These are phyloP conservation scores for Barnettozyma sp. DNA, from an alignment of 805 yeast genomes.

Conservation along the genomic window DNA sequence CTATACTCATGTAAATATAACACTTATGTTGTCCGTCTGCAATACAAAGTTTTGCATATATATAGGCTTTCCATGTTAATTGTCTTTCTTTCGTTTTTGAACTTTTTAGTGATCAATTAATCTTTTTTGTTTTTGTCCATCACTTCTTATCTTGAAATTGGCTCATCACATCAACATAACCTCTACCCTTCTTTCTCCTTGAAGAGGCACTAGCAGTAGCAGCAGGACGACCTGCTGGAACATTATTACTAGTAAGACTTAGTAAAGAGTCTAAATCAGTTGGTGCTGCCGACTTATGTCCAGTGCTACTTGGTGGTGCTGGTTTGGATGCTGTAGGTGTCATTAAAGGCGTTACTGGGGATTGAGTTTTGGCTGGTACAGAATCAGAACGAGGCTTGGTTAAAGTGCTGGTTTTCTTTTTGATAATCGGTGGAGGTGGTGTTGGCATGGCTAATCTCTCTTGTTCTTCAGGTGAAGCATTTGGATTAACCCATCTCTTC, in stretches of 20 bases:
- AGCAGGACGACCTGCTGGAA: neutral
- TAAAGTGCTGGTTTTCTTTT: conserved; percentile 28
- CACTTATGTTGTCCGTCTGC: too few species aligned
- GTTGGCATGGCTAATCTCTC: conserved; percentile 65
- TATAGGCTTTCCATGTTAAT: too few species aligned
- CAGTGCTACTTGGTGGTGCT: conserved; percentile 6
- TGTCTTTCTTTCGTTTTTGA: too few species aligned
- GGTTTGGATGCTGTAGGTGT: conserved; percentile 3
- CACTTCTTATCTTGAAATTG: conserved; percentile 11
- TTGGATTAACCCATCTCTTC: conserved; percentile 80
- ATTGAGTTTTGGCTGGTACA: conserved; percentile 13
- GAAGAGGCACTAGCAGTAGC: conserved; percentile 21
- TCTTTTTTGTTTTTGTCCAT: too few species aligned
- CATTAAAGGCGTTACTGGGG: conserved; percentile 7
- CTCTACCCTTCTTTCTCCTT: conserved; percentile 43
- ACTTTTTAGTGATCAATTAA: too few species aligned
- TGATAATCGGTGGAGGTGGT: conserved; percentile 41
- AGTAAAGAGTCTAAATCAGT: conserved; percentile 42
- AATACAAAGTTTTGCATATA: too few species aligned
- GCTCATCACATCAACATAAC: conserved; percentile 62
- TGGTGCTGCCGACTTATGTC: conserved; percentile 16
- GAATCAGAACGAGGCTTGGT: conserved; percentile 35
- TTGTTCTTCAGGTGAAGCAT: conserved; percentile 60
- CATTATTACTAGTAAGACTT: conserved; percentile 27
- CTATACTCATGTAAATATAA: conserved; percentile 13